Percentiles rank a stretch among this genome's conserved stretches.
Conservation (phyloP, 2,329 filamentous ascomycete species). For the Paecilomyces niveus region DNA sequence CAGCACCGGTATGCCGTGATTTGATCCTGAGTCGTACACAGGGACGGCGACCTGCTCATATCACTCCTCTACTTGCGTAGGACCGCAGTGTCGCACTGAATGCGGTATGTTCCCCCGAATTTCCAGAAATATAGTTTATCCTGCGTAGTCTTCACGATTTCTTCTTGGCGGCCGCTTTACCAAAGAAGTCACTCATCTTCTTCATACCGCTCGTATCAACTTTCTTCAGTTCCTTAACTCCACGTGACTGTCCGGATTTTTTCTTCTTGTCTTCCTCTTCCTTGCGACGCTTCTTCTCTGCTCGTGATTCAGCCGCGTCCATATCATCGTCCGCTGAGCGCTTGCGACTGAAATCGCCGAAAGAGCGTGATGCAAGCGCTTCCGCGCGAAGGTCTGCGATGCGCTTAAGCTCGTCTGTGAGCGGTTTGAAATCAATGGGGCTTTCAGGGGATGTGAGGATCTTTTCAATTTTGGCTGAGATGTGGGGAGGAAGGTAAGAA, state of each 20-base stretch:
- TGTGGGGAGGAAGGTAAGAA: constrained; percentile 38
- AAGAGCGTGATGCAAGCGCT: constrained; percentile 59
- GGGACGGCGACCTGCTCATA: too few species aligned
- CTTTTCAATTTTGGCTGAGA: constrained; percentile 32
- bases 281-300: constrained; percentile 75
- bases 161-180: constrained; percentile 47
- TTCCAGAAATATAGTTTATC: not conserved
- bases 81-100: not conserved
- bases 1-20: too few species aligned
- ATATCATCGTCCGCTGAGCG: constrained; percentile 26
- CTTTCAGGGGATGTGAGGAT: constrained; percentile 30
- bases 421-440: constrained; percentile 59
- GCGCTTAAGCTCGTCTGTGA: constrained; percentile 62
- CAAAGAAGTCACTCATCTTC: constrained; percentile 93
- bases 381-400: constrained; percentile 64
- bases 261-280: constrained; percentile 86
- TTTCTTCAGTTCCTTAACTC: constrained; percentile 75
- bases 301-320: constrained; percentile 42
- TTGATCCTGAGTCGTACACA: too few species aligned
- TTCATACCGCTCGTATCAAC: constrained; percentile 90
- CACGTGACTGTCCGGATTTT: constrained; percentile 67
- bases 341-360: constrained; percentile 39
- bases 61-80: too few species aligned
- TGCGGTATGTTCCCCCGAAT: not conserved
- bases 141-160: constrained; percentile 16